Evolutionary conservation across 306 rosid genomes (phyloP), one percentile per base, ranked within the genome.

Genomic region (Begonia loranthoides): DNA sequence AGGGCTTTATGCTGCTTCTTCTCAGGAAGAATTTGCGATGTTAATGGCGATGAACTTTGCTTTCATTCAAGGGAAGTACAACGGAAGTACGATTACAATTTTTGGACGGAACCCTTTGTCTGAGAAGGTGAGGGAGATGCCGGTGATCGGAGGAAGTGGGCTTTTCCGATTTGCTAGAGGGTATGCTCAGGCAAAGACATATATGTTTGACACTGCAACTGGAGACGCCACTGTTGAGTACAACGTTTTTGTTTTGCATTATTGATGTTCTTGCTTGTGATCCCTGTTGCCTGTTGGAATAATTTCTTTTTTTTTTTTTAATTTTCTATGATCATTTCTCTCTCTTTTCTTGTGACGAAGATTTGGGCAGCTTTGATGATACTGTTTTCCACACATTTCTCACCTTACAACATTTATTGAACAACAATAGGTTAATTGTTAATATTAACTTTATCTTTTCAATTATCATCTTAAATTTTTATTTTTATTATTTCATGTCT

Each of bases 21-120:
- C 73, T 0, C 73, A 76, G 2, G 21, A 38, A 11, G 70, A 72
- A 13, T 0, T 72, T 9, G 60, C 58, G 3, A 22, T 76, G 8
- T 17, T 83, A 40, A 79, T 84, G 93, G 85, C 76, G 0, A 78
- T 81, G 94, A 87, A 83, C 56, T 81, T 87, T 17, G 78, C 52
- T 2, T 74, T 84, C 28, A 39, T 52, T 0, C 62, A 74, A 46
- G 94, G 94, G 10, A 84, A 87, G 39, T 84, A 81, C 38, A 83
- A 74, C 17, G 94, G 94, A 0, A 87, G 96, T 64, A 78, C 76
- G 9, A 52, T 83, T 60, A 78, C 85, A 0, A 57, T 83, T 13
- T 49, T 83, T 11, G 96, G 96, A 3, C 71, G 92, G 68, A 83
- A 87, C 54, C 70, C 67, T 0, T 60, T 81, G 6, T 63, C 56